A percentile compares a stretch with the other conserved stretches of the same genome.
Evolutionary conservation across 495 filamentous ascomycete genomes (phyloP).

Genomic region (Bombardia bombarda): DNA sequence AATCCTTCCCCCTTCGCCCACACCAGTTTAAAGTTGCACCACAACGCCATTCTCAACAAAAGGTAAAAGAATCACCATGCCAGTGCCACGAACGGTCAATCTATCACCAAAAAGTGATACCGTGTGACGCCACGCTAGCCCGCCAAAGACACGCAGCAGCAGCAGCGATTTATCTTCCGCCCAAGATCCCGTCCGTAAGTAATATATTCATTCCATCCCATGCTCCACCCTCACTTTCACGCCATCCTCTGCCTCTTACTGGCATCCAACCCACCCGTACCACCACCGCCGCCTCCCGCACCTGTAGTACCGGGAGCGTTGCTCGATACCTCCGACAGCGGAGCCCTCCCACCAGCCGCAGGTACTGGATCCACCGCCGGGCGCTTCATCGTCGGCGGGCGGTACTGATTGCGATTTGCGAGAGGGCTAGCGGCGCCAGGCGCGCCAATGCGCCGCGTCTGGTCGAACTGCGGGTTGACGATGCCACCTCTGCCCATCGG

Average conservation of each 20-base stretch:
- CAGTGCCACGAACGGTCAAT: no score
- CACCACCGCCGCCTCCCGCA: background rate
- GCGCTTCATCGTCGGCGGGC: slow-evolving; percentile 51
- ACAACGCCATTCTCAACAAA: no score
- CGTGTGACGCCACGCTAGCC: no score
- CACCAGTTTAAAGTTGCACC: no score
- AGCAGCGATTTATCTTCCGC: no score
- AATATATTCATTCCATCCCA: no score
- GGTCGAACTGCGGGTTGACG: slow-evolving; percentile 62
- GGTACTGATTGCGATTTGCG: slow-evolving; percentile 50
- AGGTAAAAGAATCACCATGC: no score
- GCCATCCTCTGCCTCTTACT: slow-evolving; percentile 34
- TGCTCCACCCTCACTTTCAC: no score
- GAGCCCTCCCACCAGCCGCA: slow-evolving; percentile 13
- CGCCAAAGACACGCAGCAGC: no score
- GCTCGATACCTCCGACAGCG: slow-evolving; percentile 31
- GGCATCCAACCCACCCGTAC: slow-evolving; percentile 18
- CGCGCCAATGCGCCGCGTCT: slow-evolving; percentile 64
- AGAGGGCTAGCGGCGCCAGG: slow-evolving; percentile 52
- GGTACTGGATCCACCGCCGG: slow-evolving; percentile 12
- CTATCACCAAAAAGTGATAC: no score
- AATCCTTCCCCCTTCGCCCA: no score
- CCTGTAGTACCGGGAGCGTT: slow-evolving; percentile 16
- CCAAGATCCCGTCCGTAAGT: no score
- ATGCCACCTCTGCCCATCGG: slow-evolving; percentile 38